A percentile compares a stretch with the other conserved stretches of the same genome.
These are phyloP conservation scores for Trametes pubescens DNA, from an alignment of 1,284 basidiomycete species.

Conservation along the genomic window DNA sequence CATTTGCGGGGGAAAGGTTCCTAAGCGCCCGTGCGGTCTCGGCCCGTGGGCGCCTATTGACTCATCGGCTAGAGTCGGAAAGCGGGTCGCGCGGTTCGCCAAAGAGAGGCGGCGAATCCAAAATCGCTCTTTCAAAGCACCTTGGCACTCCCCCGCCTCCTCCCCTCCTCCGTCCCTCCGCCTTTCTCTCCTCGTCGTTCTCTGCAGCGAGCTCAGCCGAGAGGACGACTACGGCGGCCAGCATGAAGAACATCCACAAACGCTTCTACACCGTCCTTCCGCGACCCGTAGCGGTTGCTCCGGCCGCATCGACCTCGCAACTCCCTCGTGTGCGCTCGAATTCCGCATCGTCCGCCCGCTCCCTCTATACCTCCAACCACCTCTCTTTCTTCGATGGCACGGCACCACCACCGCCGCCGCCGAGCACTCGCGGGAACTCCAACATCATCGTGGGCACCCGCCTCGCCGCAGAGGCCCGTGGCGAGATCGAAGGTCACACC, in stretches of 20 bases:
- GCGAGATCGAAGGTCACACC: conserved; percentile 50
- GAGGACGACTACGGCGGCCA: conserved; percentile 9
- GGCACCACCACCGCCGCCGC: conserved; percentile 49
- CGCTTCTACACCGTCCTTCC: conserved; percentile 59
- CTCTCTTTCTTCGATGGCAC: conserved; percentile 56
- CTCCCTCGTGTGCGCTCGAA: conserved; percentile 55
- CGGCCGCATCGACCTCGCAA: conserved; percentile 38
- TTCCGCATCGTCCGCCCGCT: conserved; percentile 50
- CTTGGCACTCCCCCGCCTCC: conserved; percentile 5
- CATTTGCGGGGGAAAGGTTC: neutral
- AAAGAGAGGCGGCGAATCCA: conserved; percentile 2
- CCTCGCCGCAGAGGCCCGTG: conserved; percentile 54
- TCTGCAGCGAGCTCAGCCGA: conserved; percentile 14
- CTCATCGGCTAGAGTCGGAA: conserved; percentile 26
- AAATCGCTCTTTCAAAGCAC: conserved; percentile 11
- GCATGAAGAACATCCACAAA: conserved; percentile 63
- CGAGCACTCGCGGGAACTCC: conserved; percentile 49
- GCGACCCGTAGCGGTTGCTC: conserved; percentile 36
- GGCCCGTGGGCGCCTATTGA: conserved; percentile 3
- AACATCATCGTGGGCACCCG: conserved; percentile 53
- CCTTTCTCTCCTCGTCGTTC: conserved; percentile 14
- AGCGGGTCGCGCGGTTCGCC: neutral
- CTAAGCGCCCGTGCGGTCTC: neutral
- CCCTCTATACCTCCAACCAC: conserved; percentile 50
- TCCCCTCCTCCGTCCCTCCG: conserved; percentile 7